Base-by-base conservation (phyloP, 1,139 yeast genomes). In the Kodamaea suecica region DNA sequence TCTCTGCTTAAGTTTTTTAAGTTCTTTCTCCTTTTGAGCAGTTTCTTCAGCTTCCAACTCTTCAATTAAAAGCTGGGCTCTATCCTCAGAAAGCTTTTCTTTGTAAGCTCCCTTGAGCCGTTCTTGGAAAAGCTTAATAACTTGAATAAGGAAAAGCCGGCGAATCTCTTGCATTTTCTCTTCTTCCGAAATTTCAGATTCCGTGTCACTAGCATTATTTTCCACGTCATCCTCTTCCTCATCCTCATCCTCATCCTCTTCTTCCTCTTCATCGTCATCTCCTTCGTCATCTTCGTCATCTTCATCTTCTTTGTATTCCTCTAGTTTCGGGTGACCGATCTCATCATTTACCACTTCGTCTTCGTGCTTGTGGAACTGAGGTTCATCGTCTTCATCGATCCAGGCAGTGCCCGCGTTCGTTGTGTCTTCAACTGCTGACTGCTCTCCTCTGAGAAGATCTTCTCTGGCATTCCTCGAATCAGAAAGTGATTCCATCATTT, bases 41-140 rank as follows among this genome's bases (percentile, higher is more conserved):
- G 72, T 70, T 46, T 79, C 84, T 56, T 84, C 95, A 13, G 82
- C 86, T 41, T 84, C 95, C 31, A 86, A 71, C 53, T 86, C 95
- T 50, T 78, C 87, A 43, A 85, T 75, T 42, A 84, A 74, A 55
- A 70, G 78, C 49, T 74, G 78, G 35, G 85, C 83, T 37, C 87
- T 73, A 49, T 84, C 94, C 42, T 78, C 80, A 2, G 94, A 82
- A 12, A 83, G 72, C 42, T 79, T 79, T 45, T 81, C 88, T 42
- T 82, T 81, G 55, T 81, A 84, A 17, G 88, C 87, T 38, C 68
- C 73, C 53, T 83, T 70, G 27, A 87, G 76, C 36, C 87, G 70
- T 47, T 76, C 80, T 50, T 84, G 88, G 49, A 86, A 73, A 48
- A 85, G 66, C 38, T 84, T 76, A 10, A 90, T 82, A 1, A 87